Evolutionary conservation across 345 rosid species (phyloP).

Genomic region (Corchorus olitorius): DNA sequence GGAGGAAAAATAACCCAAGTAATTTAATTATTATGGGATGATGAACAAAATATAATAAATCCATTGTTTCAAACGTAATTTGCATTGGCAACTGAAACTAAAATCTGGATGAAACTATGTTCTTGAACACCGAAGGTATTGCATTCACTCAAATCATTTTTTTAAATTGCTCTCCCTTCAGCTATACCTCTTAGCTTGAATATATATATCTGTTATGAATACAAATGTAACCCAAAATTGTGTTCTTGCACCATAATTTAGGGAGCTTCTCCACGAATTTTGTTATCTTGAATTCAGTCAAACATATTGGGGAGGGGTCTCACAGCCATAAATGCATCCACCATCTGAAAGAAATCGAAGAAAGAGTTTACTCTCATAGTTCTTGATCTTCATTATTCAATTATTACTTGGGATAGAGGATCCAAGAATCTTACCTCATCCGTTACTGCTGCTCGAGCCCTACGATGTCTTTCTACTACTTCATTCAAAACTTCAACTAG

Average conservation of each 20-base stretch:
- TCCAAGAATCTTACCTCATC: slow-evolving; percentile 58
- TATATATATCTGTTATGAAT: background rate
- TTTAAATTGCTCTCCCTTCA: background rate
- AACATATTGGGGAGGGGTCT: slow-evolving; percentile 95
- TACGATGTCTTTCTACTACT: slow-evolving; percentile 78
- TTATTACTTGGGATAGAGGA: background rate
- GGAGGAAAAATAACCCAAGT: background rate
- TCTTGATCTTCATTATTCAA: background rate
- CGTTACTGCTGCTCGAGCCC: slow-evolving; percentile 80
- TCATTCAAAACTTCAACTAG: slow-evolving; percentile 70
- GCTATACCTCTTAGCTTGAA: background rate
- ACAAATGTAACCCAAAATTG: background rate
- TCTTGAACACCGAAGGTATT: background rate
- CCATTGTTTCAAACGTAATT: background rate
- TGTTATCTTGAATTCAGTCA: slow-evolving; percentile 32
- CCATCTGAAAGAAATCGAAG: slow-evolving; percentile 57
- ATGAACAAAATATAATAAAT: background rate
- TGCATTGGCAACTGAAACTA: background rate
- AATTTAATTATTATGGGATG: background rate
- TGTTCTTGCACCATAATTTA: background rate
- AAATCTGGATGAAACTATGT: background rate
- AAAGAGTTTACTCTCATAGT: background rate
- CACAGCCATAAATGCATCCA: slow-evolving; percentile 88
- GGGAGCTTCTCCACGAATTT: background rate
- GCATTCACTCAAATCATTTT: background rate